Conservation (phyloP, 2,329 filamentous ascomycete species). For the Thelonectria olida region DNA sequence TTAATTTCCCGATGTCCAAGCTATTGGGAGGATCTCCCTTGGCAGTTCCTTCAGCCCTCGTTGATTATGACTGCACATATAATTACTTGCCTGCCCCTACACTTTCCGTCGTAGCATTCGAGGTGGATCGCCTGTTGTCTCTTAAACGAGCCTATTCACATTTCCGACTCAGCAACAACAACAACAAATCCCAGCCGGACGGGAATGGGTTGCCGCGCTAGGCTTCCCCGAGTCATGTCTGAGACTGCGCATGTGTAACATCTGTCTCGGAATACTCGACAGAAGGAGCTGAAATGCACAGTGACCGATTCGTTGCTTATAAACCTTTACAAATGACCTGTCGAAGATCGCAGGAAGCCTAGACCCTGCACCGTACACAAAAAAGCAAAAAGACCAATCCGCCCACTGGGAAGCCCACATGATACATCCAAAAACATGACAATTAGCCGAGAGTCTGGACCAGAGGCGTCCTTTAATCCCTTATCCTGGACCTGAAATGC, state of each 20-base stretch:
- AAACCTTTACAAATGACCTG: slow-evolving; percentile 22
- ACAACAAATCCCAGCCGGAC: not conserved
- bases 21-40: too few species aligned
- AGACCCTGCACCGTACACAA: slow-evolving; percentile 18
- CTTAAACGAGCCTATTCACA: not conserved
- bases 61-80: not conserved
- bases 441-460: slow-evolving; percentile 22
- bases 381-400: slow-evolving; percentile 11
- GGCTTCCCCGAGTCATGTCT: too few species aligned
- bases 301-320: too few species aligned
- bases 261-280: slow-evolving; percentile 1
- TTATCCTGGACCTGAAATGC: too few species aligned
- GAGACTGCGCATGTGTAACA: too few species aligned
- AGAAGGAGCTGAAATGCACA: slow-evolving; percentile 9
- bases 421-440: not conserved
- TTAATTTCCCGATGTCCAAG: too few species aligned
- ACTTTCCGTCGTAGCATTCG: not conserved
- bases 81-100: not conserved
- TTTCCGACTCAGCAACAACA: not conserved
- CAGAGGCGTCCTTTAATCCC: not conserved
- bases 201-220: not conserved
- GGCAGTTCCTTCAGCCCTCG: not conserved
- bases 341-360: slow-evolving; percentile 18
- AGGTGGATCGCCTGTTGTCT: not conserved
- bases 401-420: not conserved